phyloP scores from a whole-genome alignment of 768 basidiomycete genomes.

The Auriculariales sp. region DNA sequence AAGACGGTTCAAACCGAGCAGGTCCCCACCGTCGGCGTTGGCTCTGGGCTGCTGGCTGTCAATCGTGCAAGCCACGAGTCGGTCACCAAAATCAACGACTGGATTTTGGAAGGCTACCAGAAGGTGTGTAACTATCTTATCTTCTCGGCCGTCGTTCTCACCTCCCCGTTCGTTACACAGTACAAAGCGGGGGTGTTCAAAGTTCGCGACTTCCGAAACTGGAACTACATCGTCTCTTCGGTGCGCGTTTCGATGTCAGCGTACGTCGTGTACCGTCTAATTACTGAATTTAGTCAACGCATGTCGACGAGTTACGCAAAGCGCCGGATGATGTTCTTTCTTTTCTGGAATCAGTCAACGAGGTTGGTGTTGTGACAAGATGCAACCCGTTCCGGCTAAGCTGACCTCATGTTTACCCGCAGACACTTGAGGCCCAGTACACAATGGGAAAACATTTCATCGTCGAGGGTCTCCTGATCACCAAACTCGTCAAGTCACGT shows the following conservation, averaged over 20 bases:
- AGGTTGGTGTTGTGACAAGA: background rate
- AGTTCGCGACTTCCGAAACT: conserved; percentile 26
- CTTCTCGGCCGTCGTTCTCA: too few species aligned
- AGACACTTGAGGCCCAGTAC: background rate
- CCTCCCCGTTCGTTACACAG: too few species aligned
- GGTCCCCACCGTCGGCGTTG: background rate
- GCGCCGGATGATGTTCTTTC: conserved; percentile 11
- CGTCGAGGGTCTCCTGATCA: conserved; percentile 6
- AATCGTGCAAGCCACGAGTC: background rate
- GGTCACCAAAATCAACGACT: background rate
- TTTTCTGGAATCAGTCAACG: background rate
- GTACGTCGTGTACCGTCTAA: background rate
- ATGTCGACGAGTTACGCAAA: conserved; percentile 13
- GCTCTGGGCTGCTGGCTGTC: background rate
- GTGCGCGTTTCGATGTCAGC: background rate
- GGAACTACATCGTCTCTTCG: conserved; percentile 28
- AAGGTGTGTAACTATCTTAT: conserved; percentile 10
- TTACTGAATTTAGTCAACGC: background rate
- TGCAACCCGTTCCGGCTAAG: background rate
- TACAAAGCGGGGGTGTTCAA: conserved; percentile 21
- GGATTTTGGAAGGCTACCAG: conserved; percentile 17
- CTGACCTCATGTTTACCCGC: background rate
- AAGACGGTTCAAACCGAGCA: too few species aligned
- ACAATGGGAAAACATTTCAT: conserved; percentile 4
- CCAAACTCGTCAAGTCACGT: conserved; percentile 6